phyloP scores from a whole-genome alignment of 495 filamentous ascomycete genomes.

The Daldinia grandis region DNA sequence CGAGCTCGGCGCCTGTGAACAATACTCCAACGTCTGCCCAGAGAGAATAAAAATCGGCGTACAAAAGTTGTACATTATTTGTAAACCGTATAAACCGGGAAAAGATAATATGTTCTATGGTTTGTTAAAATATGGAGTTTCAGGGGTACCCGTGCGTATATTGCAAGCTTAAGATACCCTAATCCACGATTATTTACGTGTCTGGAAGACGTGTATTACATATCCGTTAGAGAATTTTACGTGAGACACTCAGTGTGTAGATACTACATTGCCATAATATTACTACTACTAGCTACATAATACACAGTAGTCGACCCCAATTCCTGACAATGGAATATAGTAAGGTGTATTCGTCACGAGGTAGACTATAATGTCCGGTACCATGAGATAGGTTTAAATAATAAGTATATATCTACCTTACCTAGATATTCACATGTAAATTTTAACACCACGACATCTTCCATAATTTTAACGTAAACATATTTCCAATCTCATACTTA shows the following conservation, averaged over 20 bases:
- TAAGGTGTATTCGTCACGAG: neutral
- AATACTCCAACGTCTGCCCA: slow-evolving; percentile 39
- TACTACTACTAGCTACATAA: neutral
- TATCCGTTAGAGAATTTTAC: neutral
- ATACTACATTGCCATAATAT: neutral
- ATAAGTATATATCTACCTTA: neutral
- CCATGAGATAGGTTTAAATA: neutral
- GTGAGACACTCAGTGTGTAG: neutral
- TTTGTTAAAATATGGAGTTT: neutral
- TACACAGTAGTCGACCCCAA: neutral
- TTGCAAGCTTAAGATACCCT: neutral
- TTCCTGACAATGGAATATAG: neutral
- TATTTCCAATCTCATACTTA: neutral
- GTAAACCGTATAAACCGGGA: neutral
- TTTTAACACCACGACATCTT: neutral
- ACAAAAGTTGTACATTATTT: neutral
- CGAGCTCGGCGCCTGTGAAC: slow-evolving; percentile 30
- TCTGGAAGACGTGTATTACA: neutral
- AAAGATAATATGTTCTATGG: neutral
- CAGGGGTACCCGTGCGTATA: neutral
- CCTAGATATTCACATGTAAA: neutral
- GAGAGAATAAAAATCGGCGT: slow-evolving; percentile 16
- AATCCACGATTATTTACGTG: neutral
- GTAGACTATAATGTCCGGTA: neutral
- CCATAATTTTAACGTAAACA: neutral